These are phyloP conservation scores for Blepharisma japonicum DNA, from an alignment of 73 alveolate species.

Conservation along the genomic window DNA sequence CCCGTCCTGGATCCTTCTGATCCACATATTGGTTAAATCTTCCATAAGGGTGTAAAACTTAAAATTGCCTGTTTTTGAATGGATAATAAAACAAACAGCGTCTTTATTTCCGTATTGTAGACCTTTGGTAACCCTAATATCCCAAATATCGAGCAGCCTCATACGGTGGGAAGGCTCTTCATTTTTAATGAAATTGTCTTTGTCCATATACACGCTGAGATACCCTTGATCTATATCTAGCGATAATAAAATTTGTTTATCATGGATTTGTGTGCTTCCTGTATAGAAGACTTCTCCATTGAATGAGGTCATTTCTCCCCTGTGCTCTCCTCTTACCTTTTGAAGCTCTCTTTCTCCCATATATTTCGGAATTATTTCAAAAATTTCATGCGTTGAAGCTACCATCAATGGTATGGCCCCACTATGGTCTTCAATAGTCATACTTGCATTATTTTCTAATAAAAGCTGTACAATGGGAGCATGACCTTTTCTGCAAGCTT, in stretches of 20 bases:
- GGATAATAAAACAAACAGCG: constrained; percentile 5
- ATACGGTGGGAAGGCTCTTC: neutral
- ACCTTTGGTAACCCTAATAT: neutral
- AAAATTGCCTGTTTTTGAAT: neutral
- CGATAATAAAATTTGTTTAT: neutral
- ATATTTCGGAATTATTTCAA: neutral
- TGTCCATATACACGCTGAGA: neutral
- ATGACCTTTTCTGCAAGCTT: neutral
- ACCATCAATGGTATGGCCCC: neutral
- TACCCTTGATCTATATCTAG: neutral
- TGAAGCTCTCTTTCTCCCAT: constrained; percentile 7
- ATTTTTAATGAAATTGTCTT: neutral
- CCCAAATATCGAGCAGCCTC: constrained; percentile 15
- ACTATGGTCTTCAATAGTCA: neutral
- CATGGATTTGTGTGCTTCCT: neutral
- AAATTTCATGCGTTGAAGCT: neutral
- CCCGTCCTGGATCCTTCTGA: neutral
- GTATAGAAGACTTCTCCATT: neutral
- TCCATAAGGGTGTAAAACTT: neutral
- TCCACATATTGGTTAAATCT: neutral
- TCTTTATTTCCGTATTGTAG: neutral
- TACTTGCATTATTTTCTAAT: neutral
- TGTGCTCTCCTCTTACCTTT: neutral
- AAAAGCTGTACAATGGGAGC: neutral
- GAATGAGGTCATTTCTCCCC: neutral